These are phyloP conservation scores for Didymosphaeria variabile DNA, from an alignment of 2,329 filamentous ascomycete genomes.

Conservation along the genomic window DNA sequence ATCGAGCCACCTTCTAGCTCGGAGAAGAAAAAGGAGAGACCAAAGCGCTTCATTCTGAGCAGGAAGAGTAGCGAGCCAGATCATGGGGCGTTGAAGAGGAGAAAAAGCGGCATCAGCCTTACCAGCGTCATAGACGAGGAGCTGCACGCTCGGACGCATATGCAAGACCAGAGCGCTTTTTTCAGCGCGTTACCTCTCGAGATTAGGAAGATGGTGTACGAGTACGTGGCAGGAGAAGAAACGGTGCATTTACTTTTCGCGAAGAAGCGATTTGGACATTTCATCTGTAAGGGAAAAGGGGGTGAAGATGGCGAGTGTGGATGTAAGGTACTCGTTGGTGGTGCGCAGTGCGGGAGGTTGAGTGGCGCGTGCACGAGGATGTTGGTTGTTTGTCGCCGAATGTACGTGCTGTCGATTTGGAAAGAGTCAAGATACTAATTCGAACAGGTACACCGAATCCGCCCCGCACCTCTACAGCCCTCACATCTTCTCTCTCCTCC, in stretches of 20 bases:
- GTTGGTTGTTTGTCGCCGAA: slow-evolving; percentile 37
- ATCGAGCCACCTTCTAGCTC: slow-evolving; percentile 19
- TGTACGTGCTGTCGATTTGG: slow-evolving; percentile 29
- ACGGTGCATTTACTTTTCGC: slow-evolving; percentile 42
- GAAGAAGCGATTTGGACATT: slow-evolving; percentile 43
- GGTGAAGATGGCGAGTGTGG: slow-evolving; percentile 27
- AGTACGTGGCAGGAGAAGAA: slow-evolving; percentile 38
- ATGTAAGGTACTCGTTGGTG: slow-evolving; percentile 43
- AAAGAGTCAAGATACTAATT: not conserved
- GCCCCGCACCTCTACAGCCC: slow-evolving; percentile 39
- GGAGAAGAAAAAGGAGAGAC: slow-evolving; percentile 13
- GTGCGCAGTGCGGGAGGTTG: slow-evolving; percentile 27
- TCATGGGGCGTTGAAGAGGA: slow-evolving; percentile 15
- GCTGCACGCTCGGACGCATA: slow-evolving; percentile 37
- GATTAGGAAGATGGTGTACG: slow-evolving; percentile 43
- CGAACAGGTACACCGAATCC: slow-evolving; percentile 42
- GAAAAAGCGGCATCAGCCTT: slow-evolving; percentile 24
- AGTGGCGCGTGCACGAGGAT: slow-evolving; percentile 24
- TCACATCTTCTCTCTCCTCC: slow-evolving; percentile 45
- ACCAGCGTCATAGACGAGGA: slow-evolving; percentile 30
- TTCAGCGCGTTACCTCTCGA: slow-evolving; percentile 45
- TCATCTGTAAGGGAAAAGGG: slow-evolving; percentile 35
- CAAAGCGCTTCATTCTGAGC: slow-evolving; percentile 9
- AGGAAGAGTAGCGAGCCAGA: slow-evolving; percentile 8
- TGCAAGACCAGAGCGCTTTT: slow-evolving; percentile 40